phyloP scores from a whole-genome alignment of 2,329 filamentous ascomycete species.

The Talaromyces sp. region DNA sequence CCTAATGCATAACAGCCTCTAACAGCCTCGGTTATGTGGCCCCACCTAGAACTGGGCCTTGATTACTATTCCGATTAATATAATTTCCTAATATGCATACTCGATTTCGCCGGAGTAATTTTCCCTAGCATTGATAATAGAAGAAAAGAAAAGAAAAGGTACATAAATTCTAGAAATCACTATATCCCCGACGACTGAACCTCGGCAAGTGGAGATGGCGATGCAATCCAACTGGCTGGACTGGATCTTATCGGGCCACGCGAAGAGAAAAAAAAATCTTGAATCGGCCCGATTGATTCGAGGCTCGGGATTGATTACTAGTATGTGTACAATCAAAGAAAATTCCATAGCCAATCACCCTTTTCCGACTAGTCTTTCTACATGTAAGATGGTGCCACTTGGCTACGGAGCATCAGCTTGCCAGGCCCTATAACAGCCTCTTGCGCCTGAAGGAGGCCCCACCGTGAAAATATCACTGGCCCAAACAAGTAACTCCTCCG shows the following conservation, averaged over 20 bases:
- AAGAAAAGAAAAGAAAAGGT: too few relatives aligned
- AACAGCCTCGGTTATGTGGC: neutral
- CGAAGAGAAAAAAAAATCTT: neutral
- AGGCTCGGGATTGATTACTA: neutral
- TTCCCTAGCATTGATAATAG: too few relatives aligned
- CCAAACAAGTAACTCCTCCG: constrained; percentile 15
- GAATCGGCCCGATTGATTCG: constrained; percentile 1
- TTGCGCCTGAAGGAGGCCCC: neutral
- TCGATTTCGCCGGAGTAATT: too few relatives aligned
- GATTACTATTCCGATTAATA: too few relatives aligned
- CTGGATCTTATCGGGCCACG: neutral
- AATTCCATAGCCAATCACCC: too few relatives aligned
- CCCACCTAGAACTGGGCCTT: neutral
- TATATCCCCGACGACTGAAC: constrained; percentile 1
- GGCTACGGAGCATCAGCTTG: neutral
- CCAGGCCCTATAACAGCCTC: neutral
- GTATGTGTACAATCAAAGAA: too few relatives aligned
- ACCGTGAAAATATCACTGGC: constrained; percentile 8
- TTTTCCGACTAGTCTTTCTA: too few relatives aligned
- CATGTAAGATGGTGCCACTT: too few relatives aligned
- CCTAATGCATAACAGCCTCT: neutral
- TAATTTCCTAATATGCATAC: too few relatives aligned
- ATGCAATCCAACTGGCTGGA: too few relatives aligned
- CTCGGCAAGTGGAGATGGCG: constrained; percentile 6
- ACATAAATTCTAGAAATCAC: neutral